Percentiles rank a stretch among this genome's conserved stretches.
These are phyloP conservation scores for Telfairia occidentalis DNA, from an alignment of 331 rosid species.

Conservation along the genomic window DNA sequence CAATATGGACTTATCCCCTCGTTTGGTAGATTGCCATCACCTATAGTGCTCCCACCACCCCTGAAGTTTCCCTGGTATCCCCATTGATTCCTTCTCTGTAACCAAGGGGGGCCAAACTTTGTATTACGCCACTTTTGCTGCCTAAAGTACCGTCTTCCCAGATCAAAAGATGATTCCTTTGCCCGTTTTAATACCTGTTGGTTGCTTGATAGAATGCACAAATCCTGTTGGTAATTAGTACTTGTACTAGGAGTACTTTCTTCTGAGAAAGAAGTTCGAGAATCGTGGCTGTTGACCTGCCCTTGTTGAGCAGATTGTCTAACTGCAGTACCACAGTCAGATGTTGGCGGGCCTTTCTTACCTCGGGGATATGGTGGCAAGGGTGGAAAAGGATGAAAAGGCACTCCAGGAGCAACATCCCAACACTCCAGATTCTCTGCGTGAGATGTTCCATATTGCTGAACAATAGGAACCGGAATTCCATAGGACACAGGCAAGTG, in stretches of 20 bases:
- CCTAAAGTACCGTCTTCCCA: conserved; percentile 58
- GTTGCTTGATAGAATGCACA: conserved; percentile 18
- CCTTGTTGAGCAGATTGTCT: conserved; percentile 29
- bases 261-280: conserved; percentile 27
- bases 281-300: conserved; percentile 23
- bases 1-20: conserved; percentile 34
- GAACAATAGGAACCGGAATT: conserved; percentile 53
- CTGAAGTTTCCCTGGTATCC: conserved; percentile 33
- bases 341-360: conserved; percentile 29
- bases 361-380: conserved; percentile 52
- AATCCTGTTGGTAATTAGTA: conserved; percentile 27
- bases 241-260: conserved; percentile 45
- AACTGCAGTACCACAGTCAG: conserved; percentile 20
- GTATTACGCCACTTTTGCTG: conserved; percentile 82
- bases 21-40: conserved; percentile 38
- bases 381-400: conserved; percentile 88
- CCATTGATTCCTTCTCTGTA: conserved; percentile 35
- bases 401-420: conserved; percentile 80
- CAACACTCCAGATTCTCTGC: conserved; percentile 46
- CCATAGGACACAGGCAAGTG: conserved; percentile 71
- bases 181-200: conserved; percentile 29
- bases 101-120: conserved; percentile 48
- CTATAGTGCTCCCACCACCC: conserved; percentile 30
- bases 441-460: conserved; percentile 48
- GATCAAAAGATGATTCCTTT: conserved; percentile 44